phyloP scores from a whole-genome alignment of 257 asterid species.

The Sherardia arvensis region DNA sequence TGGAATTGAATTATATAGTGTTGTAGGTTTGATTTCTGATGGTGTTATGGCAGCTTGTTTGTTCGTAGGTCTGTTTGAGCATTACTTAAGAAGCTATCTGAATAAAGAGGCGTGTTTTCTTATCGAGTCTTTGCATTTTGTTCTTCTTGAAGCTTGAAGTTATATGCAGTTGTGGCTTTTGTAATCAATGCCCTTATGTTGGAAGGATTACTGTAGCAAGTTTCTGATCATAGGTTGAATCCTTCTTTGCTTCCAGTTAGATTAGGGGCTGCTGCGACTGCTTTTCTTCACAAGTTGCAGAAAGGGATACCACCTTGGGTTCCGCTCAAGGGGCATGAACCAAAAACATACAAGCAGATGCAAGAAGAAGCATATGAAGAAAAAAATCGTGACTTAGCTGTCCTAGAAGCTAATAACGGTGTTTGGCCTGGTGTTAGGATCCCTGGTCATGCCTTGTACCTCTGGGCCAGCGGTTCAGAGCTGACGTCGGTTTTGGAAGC shows the following conservation, averaged over 20 bases:
- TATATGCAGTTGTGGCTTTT: neutral
- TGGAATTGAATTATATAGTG: neutral
- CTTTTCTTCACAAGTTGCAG: conserved; percentile 78
- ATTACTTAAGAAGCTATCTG: neutral
- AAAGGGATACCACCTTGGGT: conserved; percentile 97
- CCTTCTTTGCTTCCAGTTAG: conserved; percentile 49
- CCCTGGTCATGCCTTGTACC: conserved; percentile 92
- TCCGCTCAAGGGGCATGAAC: conserved; percentile 86
- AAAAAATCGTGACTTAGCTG: conserved; percentile 87
- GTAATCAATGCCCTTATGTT: neutral
- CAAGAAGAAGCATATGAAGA: conserved; percentile 88
- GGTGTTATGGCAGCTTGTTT: neutral
- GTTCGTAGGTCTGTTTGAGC: neutral
- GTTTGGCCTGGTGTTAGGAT: conserved; percentile 87
- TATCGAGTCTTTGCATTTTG: neutral
- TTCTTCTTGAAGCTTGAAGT: neutral
- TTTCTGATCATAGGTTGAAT: conserved; percentile 1
- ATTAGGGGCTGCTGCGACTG: conserved; percentile 89
- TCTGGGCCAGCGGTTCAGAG: conserved; percentile 98
- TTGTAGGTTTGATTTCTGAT: neutral
- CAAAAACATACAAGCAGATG: conserved; percentile 77
- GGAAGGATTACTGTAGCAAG: neutral
- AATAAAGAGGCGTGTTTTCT: neutral
- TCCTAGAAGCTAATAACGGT: conserved; percentile 77
- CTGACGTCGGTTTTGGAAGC: conserved; percentile 76